Base-by-base conservation (phyloP, 441 rosid species). In the Eruca vesicaria region DNA sequence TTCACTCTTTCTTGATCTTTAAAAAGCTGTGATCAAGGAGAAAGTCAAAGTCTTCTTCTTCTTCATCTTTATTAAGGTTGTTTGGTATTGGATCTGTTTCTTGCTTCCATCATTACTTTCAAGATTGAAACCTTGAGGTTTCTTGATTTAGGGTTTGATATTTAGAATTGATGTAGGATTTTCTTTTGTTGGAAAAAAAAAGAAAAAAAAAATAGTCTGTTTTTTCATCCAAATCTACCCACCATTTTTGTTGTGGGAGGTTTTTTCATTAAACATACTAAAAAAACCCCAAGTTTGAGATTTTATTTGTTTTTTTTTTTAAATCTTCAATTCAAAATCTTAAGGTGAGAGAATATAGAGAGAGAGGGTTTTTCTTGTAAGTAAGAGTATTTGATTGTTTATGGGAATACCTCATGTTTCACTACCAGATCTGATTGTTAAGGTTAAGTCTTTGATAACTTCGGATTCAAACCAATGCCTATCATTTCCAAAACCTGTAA, bases 371-470 rank as follows among this genome's bases (percentile, higher is more conserved):
- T 71, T 69, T 72, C 70, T 83, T 75, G 81, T 52, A 60, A 59
- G 60, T 35, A 78, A 64, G 80, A 80, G 80, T 71, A 69, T 76
- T 69, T 82, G 16, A 82, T 71, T 68, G 88, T 82, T 79, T 87
- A 87, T 86, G 96, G 94, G 94, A 87, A 72, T 87, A 85, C 88
- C 89, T 67, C 90, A 88, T 89, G 82, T 76, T 80, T 88, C 89
- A 63, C 69, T 86, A 76, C 76, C 76, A 86, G 91, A 96, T 88
- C 96, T 92, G 69, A 66, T 88, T 79, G 81, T 79, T 11, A 90
- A 88, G 76, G 83, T 88, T 74, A 80, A 87, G 91, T 84, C 88
- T 86, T 91, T 91, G 97, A 76, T 92, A 78, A 83, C 96, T 75
- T 80, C 73, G n/a, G n/a, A n/a, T n/a, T n/a, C n/a, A n/a, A 59